phyloP scores from a whole-genome alignment of 441 rosid genomes.

The Populus hybrid region DNA sequence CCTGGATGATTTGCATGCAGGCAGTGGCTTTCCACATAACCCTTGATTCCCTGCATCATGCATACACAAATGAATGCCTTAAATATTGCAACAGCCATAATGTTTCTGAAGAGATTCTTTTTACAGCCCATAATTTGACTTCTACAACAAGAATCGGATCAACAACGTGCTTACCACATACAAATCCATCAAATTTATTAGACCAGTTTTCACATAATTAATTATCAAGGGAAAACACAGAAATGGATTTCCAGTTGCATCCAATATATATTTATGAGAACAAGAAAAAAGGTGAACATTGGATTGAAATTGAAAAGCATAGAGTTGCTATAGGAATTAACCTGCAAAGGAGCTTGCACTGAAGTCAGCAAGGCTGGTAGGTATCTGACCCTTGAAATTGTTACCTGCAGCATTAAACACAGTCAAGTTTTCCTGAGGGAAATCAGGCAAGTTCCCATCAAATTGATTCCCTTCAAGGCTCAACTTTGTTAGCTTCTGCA shows the following conservation, averaged over 20 bases:
- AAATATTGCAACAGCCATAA: not conserved
- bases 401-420: conserved; percentile 52
- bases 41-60: conserved; percentile 50
- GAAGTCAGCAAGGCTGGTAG: conserved; percentile 36
- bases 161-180: not conserved
- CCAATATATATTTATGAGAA: not conserved
- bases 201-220: not conserved
- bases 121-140: not conserved
- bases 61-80: not conserved
- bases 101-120: not conserved
- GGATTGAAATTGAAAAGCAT: not conserved
- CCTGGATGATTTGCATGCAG: conserved; percentile 40
- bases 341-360: conserved; percentile 46
- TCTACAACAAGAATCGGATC: not conserved
- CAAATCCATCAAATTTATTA: not conserved
- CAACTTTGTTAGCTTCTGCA: conserved; percentile 37
- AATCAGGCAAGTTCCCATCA: conserved; percentile 46
- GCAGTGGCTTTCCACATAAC: conserved; percentile 67
- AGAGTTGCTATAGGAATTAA: conserved; percentile 1
- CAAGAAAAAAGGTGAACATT: not conserved
- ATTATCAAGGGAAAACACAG: not conserved
- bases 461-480: conserved; percentile 52
- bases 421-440: conserved; percentile 28
- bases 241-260: not conserved
- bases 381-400: conserved; percentile 53